Base-by-base conservation (phyloP, 129 eudicot species). In the Lonicera japonica region DNA sequence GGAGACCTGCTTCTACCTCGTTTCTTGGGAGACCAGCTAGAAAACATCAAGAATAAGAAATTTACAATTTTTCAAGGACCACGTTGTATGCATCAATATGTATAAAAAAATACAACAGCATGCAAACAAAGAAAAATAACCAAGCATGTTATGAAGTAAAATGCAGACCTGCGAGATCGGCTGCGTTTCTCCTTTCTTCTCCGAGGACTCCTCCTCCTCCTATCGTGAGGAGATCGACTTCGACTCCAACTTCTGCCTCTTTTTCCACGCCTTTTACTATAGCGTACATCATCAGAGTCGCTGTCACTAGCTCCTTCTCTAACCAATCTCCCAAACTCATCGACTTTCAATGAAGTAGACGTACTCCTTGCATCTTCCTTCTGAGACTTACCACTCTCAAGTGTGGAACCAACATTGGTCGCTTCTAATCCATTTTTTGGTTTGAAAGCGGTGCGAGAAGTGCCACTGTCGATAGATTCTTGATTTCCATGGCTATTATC, bases 281-380 rank as follows among this genome's bases (percentile, higher is more conserved):
- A 56, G 52, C 55, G 70, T 15, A 77, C 60, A 54, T 74, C 86
- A 71, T 77, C 87, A 47, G 95, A 78, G 64, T 82, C 98, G 70
- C 88, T 84, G 45, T 80, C 96, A 74, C 87, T 84, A 59, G 59
- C 84, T 52, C 77, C 88, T 66, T 82, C 78, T 69, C 80, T 92
- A n/a, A 76, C 75, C 70, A 87, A 54, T 68, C 96, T 82, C 54
- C 98, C 98, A 78, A 92, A 92, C 74, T 92, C 95, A 67, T 92
- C 98, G 14, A 85, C 84, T 72, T 92, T 69, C 36, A 61, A 57
- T 46, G 66, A 66, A 63, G 60, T 38, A 40, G 75, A 48, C 16
- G 22, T 20, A 61, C 50, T 21, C 51, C 52, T 68, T 9, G 9
- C 21, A 7, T 74, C 83, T 52, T 67, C 71, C 76, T 77, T 79